Conservation (phyloP, 305 asterid species). For the Fraxinus ornus region DNA sequence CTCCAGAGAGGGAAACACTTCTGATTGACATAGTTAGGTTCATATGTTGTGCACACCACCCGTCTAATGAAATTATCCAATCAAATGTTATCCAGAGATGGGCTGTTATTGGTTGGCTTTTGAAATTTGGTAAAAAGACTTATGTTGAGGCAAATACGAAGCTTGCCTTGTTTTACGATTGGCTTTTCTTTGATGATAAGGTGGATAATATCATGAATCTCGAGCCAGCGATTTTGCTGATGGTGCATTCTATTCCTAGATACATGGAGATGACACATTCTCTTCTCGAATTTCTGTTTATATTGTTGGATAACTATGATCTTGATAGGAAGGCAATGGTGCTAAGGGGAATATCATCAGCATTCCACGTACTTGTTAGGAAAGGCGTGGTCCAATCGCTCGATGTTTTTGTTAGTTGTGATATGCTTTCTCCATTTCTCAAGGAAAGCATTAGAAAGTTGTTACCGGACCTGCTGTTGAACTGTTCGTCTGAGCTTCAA, state of each 20-base stretch:
- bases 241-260: slow-evolving; percentile 64
- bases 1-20: slow-evolving; percentile 51
- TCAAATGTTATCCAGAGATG: slow-evolving; percentile 72
- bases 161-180: slow-evolving; percentile 79
- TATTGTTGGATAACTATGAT: slow-evolving; percentile 70
- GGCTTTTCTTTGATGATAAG: slow-evolving; percentile 80
- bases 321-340: slow-evolving; percentile 61
- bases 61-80: slow-evolving; percentile 59
- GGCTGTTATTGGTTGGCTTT: slow-evolving; percentile 84
- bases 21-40: slow-evolving; percentile 71
- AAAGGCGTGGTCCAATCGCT: slow-evolving; percentile 61
- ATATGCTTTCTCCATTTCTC: slow-evolving; percentile 46
- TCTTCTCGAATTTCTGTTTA: slow-evolving; percentile 62
- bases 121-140: slow-evolving; percentile 51
- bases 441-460: slow-evolving; percentile 58
- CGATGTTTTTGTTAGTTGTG: slow-evolving; percentile 51
- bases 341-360: slow-evolving; percentile 49
- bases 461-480: slow-evolving; percentile 28
- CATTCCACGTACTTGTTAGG: slow-evolving; percentile 50
- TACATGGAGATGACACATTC: slow-evolving; percentile 60
- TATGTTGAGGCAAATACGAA: slow-evolving; percentile 63
- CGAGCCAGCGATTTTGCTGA: slow-evolving; percentile 76
- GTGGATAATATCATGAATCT: slow-evolving; percentile 65
- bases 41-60: slow-evolving; percentile 77
- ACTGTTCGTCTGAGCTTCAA: slow-evolving; percentile 13